phyloP scores from a whole-genome alignment of 192 early-diverging fungal genomes.

The Podila minutissima region DNA sequence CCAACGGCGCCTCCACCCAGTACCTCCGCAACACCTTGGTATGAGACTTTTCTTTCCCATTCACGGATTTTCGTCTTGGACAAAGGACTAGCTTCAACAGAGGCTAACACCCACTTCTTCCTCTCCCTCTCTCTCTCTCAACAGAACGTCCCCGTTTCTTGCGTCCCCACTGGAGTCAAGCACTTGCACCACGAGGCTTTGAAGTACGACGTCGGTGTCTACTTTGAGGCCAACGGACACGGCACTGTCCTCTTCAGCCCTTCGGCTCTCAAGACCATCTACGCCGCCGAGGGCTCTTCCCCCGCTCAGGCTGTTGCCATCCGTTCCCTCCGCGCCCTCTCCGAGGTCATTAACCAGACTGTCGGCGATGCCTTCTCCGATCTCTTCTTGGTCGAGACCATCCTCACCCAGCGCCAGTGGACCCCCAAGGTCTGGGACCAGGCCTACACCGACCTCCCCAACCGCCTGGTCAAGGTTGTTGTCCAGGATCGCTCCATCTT shows the following conservation, averaged over 20 bases:
- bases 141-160: conserved; percentile 92
- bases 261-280: conserved; percentile 79
- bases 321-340: conserved; percentile 81
- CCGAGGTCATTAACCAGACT: conserved; percentile 97
- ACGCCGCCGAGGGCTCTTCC: conserved; percentile 68
- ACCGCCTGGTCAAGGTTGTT: conserved; percentile 96
- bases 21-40: conserved; percentile 92
- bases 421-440: conserved; percentile 89
- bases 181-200: conserved; percentile 98
- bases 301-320: conserved; percentile 83
- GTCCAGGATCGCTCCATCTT: conserved; percentile 88
- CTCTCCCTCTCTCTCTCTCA: not conserved
- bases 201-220: conserved; percentile 97
- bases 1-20: conserved; percentile 95
- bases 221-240: conserved; percentile 99
- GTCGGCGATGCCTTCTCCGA: conserved; percentile 99
- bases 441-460: conserved; percentile 95
- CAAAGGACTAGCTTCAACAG: not conserved
- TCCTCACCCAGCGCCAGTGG: conserved; percentile 86
- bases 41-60: conserved; percentile 12
- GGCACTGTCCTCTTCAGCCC: conserved; percentile 97
- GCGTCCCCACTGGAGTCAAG: conserved; percentile 98
- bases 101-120: not conserved
- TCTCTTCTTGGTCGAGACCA: conserved; percentile 93
- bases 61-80: not conserved